A percentile compares a stretch with the other conserved stretches of the same genome.
Conservation (phyloP, 306 rosid species). For the Acacia melanoxylon region DNA sequence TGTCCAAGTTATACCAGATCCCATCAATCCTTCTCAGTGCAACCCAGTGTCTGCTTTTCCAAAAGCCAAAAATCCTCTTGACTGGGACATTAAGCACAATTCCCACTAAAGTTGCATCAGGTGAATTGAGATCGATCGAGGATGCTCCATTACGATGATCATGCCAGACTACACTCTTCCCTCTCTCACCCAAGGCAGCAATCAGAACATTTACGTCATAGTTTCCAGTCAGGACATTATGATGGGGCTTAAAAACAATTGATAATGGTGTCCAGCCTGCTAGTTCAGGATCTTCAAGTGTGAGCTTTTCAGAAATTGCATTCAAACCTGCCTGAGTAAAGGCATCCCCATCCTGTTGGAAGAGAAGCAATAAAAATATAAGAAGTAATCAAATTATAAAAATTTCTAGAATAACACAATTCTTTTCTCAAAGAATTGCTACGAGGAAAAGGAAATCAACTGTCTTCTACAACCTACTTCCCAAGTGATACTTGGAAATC, state of each 20-base stretch:
- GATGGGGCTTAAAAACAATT: conserved; percentile 69
- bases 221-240: conserved; percentile 74
- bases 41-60: conserved; percentile 90
- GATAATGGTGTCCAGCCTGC: conserved; percentile 53
- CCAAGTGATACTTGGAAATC: not conserved
- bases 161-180: conserved; percentile 80
- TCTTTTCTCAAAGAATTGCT: not conserved
- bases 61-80: conserved; percentile 67
- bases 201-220: conserved; percentile 88
- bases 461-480: too few relatives aligned
- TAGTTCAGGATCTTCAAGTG: conserved; percentile 48
- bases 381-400: not conserved
- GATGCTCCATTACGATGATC: conserved; percentile 69
- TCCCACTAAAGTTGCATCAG: conserved; percentile 75
- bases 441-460: not conserved
- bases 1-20: conserved; percentile 84
- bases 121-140: conserved; percentile 63
- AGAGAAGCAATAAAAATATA: conserved; percentile 23
- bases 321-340: conserved; percentile 64
- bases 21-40: conserved; percentile 68
- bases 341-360: conserved; percentile 59
- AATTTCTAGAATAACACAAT: too few relatives aligned
- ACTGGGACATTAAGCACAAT: conserved; percentile 70
- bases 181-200: conserved; percentile 71
- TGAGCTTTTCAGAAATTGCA: conserved; percentile 65